phyloP scores from a whole-genome alignment of 2,329 filamentous ascomycete genomes.

The Aspergillus sclerotialis region DNA sequence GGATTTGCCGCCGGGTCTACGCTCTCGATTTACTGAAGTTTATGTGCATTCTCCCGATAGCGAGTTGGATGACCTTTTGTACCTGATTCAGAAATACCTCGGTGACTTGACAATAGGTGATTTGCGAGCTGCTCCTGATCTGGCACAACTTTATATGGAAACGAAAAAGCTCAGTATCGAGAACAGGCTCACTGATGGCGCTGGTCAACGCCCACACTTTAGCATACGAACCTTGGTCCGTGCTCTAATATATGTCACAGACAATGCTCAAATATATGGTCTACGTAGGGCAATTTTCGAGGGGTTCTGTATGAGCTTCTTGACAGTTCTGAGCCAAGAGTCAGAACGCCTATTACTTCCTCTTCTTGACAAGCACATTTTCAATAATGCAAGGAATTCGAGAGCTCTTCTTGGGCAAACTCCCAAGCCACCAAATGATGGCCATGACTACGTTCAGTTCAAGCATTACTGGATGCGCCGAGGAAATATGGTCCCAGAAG shows the following conservation, averaged over 20 bases:
- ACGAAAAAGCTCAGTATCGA: conserved; percentile 75
- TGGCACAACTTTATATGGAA: conserved; percentile 79
- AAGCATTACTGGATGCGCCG: conserved; percentile 86
- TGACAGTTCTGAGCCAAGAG: conserved; percentile 75
- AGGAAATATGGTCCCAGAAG: conserved; percentile 59
- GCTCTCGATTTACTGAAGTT: conserved; percentile 90
- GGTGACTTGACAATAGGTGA: conserved; percentile 64
- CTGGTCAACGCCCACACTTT: conserved; percentile 93
- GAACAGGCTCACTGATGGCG: conserved; percentile 85
- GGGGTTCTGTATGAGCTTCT: conserved; percentile 96
- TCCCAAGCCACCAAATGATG: conserved; percentile 70
- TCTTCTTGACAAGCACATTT: conserved; percentile 71
- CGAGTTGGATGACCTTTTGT: conserved; percentile 77
- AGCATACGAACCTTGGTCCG: conserved; percentile 90
- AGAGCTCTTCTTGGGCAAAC: conserved; percentile 70
- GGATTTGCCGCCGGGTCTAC: conserved; percentile 79
- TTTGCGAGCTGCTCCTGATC: conserved; percentile 67
- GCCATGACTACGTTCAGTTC: conserved; percentile 72
- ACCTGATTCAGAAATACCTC: conserved; percentile 83
- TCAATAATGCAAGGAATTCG: conserved; percentile 62
- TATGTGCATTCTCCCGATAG: conserved; percentile 88
- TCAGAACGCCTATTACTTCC: conserved; percentile 75
- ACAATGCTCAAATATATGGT: conserved; percentile 77
- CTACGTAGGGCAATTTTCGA: conserved; percentile 82
- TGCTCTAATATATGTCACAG: conserved; percentile 78